phyloP scores from a whole-genome alignment of 2,329 filamentous ascomycete species.

The Aspergillus glaucus region DNA sequence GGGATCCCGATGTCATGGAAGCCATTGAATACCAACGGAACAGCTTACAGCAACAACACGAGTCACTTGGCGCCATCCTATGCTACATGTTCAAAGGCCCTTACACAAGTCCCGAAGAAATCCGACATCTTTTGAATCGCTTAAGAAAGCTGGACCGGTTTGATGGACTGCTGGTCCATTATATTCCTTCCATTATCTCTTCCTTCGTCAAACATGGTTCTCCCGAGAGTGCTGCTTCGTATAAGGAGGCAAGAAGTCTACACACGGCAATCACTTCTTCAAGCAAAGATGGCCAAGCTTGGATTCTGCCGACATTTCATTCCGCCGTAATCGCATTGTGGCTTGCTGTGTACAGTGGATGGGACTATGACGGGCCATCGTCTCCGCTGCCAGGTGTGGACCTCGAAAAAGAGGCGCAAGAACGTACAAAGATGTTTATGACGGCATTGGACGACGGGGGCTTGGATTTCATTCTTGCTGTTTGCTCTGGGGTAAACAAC shows the following conservation, averaged over 20 bases:
- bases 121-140: slow-evolving; percentile 61
- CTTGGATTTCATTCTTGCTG: slow-evolving; percentile 82
- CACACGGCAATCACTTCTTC: slow-evolving; percentile 62
- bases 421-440: slow-evolving; percentile 66
- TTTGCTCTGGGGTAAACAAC: slow-evolving; percentile 73
- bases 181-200: slow-evolving; percentile 70
- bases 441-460: slow-evolving; percentile 79
- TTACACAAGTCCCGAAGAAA: slow-evolving; percentile 65
- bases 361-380: slow-evolving; percentile 68
- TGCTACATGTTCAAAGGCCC: slow-evolving; percentile 71
- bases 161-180: slow-evolving; percentile 68
- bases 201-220: slow-evolving; percentile 75
- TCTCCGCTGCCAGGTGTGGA: slow-evolving; percentile 57
- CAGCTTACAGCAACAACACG: slow-evolving; percentile 83
- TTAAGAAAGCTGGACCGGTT: slow-evolving; percentile 70
- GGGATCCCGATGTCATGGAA: slow-evolving; percentile 62
- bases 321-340: slow-evolving; percentile 77
- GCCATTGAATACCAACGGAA: slow-evolving; percentile 72
- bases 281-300: slow-evolving; percentile 57
- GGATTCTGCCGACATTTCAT: slow-evolving; percentile 69
- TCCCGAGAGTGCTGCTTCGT: slow-evolving; percentile 61
- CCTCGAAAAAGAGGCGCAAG: slow-evolving; percentile 59
- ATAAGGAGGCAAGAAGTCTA: slow-evolving; percentile 64
- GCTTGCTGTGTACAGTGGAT: slow-evolving; percentile 87
- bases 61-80: slow-evolving; percentile 75